Percentiles rank a stretch among this genome's conserved stretches.
Evolutionary conservation across 2,329 filamentous ascomycete species (phyloP).

Genomic region (Neonectria magnoliae): DNA sequence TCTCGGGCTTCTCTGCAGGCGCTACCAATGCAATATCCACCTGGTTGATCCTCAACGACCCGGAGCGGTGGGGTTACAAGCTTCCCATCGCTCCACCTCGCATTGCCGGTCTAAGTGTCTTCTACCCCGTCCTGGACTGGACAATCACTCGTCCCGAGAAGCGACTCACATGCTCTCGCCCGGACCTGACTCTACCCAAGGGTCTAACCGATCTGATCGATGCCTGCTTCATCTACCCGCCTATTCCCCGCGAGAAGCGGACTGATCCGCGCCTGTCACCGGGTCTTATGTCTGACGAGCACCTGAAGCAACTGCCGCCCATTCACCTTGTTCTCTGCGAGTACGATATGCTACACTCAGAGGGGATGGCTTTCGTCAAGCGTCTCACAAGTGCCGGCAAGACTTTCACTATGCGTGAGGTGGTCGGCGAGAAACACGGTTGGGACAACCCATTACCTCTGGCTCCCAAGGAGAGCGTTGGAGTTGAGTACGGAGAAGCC

Average conservation of each 20-base stretch:
- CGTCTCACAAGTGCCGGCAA: constrained; percentile 56
- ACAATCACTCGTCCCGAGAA: constrained; percentile 66
- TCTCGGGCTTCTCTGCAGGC: constrained; percentile 73
- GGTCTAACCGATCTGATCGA: constrained; percentile 71
- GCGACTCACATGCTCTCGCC: constrained; percentile 61
- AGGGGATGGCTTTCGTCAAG: constrained; percentile 69
- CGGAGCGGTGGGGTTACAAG: constrained; percentile 52
- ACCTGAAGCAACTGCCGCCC: constrained; percentile 63
- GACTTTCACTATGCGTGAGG: constrained; percentile 53
- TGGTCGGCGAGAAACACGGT: constrained; percentile 57
- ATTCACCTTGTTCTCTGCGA: constrained; percentile 71
- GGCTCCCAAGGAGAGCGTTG: constrained; percentile 55
- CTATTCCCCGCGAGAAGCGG: constrained; percentile 56
- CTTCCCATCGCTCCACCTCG: constrained; percentile 53
- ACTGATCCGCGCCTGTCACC: constrained; percentile 67
- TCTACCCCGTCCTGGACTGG: constrained; percentile 72
- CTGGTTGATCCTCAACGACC: constrained; percentile 57
- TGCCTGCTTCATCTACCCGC: constrained; percentile 67
- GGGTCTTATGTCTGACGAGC: constrained; percentile 62
- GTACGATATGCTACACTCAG: constrained; percentile 71
- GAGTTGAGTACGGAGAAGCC: constrained; percentile 58
- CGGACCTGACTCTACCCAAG: constrained; percentile 67
- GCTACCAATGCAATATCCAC: constrained; percentile 64
- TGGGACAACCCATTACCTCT: constrained; percentile 61
- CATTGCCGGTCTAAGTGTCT: constrained; percentile 65